These are phyloP conservation scores for Solanum sitiens DNA, from an alignment of 257 asterid species.

Conservation along the genomic window DNA sequence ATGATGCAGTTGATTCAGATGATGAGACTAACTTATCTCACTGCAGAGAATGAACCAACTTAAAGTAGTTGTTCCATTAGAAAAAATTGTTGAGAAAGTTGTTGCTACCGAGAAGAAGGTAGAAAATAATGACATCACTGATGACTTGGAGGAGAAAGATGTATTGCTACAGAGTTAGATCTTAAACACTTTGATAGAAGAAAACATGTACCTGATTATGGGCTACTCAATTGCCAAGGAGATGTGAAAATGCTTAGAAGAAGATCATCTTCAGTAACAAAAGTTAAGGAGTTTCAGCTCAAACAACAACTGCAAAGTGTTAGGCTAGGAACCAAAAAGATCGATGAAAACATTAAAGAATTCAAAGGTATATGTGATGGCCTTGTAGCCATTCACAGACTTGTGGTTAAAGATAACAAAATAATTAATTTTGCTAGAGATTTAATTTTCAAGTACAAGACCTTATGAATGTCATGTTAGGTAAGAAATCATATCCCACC, in stretches of 20 bases:
- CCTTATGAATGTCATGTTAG: not conserved
- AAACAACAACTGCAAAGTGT: not conserved
- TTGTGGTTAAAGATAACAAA: not conserved
- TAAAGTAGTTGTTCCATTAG: not conserved
- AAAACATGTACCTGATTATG: not conserved
- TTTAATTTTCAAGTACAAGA: not conserved
- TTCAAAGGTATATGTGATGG: not conserved
- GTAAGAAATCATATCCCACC: not conserved
- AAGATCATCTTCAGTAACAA: not conserved
- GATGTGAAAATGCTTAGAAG: not conserved
- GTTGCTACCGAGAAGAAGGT: not conserved
- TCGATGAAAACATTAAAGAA: not conserved
- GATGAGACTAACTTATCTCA: not conserved
- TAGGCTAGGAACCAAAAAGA: not conserved
- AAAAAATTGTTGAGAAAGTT: not conserved
- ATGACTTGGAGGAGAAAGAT: not conserved
- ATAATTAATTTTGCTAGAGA: not conserved
- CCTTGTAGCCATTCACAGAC: not conserved
- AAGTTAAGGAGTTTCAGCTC: not conserved
- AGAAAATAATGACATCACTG: not conserved
- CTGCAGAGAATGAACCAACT: not conserved
- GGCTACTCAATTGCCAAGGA: not conserved
- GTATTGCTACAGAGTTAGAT: too few species aligned
- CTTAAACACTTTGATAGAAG: not conserved
- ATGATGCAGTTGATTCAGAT: not conserved